Percentiles rank a stretch among this genome's conserved stretches.
Evolutionary conservation across 169 alveolate genomes (phyloP).

Genomic region (Plasmodium vivax): DNA sequence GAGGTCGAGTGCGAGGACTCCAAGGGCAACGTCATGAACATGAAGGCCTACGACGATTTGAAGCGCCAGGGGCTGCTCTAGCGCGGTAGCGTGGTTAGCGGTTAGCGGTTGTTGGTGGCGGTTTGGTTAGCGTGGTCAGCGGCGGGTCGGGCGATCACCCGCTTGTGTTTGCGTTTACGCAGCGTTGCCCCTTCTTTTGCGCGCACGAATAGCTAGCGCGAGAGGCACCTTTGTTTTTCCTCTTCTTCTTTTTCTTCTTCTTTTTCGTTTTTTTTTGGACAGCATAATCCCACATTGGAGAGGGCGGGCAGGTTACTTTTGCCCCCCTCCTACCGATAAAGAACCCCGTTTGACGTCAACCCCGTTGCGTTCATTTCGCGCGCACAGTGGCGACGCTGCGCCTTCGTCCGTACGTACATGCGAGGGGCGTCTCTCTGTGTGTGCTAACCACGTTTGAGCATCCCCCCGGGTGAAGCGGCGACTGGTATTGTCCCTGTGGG

Average conservation of each 20-base stretch:
- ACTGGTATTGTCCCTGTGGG: too few relatives aligned
- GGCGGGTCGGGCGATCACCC: not conserved
- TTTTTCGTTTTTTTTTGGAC: too few relatives aligned
- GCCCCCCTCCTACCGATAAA: not conserved
- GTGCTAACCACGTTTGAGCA: too few relatives aligned
- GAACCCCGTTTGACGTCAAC: not conserved
- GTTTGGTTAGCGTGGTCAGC: too few relatives aligned
- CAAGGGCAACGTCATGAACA: slow-evolving; percentile 95
- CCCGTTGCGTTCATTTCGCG: not conserved
- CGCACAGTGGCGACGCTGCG: not conserved
- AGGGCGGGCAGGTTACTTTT: not conserved
- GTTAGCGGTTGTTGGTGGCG: too few relatives aligned
- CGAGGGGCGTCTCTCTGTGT: not conserved
- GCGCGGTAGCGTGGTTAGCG: not conserved
- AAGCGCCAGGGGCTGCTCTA: slow-evolving; percentile 93
- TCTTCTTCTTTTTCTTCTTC: too few relatives aligned
- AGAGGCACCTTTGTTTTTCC: not conserved
- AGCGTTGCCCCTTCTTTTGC: not conserved
- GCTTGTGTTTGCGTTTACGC: not conserved
- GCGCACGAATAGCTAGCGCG: not conserved
- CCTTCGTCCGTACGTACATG: not conserved
- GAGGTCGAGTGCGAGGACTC: slow-evolving; percentile 98
- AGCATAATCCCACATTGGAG: not conserved
- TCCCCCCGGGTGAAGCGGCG: too few relatives aligned
- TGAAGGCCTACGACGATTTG: slow-evolving; percentile 93